Percentiles rank a stretch among this genome's conserved stretches.
Evolutionary conservation across 108 stramenopile species (phyloP).

Genomic region (Cyclotella baltica): DNA sequence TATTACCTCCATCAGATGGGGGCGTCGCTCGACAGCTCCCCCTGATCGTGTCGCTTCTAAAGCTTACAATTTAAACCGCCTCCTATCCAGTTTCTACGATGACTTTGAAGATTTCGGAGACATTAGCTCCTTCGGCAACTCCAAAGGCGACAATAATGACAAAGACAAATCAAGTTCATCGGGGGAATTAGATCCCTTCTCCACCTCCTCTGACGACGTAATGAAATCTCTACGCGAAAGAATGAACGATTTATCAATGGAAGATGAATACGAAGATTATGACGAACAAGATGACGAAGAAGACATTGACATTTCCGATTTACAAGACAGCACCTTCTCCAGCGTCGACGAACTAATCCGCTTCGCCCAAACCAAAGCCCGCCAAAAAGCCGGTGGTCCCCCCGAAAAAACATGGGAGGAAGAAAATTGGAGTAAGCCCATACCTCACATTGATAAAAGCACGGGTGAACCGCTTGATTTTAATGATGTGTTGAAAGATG

Average conservation of each 20-base stretch:
- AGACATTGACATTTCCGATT: constrained; percentile 38
- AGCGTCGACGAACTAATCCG: constrained; percentile 69
- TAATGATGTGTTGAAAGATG: constrained; percentile 54
- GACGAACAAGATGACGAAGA: constrained; percentile 54
- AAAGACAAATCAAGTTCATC: not conserved
- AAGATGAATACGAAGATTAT: constrained; percentile 56
- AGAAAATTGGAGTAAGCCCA: constrained; percentile 66
- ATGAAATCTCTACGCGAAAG: constrained; percentile 53
- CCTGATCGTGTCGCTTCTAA: not conserved
- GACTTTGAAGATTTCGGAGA: constrained; percentile 72
- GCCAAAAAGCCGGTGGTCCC: constrained; percentile 23
- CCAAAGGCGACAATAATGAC: not conserved
- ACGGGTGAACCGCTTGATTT: constrained; percentile 42
- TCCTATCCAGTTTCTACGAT: constrained; percentile 48
- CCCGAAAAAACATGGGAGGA: constrained; percentile 43
- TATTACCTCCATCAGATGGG: too few species aligned
- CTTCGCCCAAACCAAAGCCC: constrained; percentile 64
- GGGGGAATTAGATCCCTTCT: not conserved
- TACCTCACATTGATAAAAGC: constrained; percentile 36
- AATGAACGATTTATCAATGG: constrained; percentile 32
- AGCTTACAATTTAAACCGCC: not conserved
- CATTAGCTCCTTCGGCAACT: constrained; percentile 27
- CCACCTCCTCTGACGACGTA: constrained; percentile 55
- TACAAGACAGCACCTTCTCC: constrained; percentile 46
- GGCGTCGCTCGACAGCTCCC: too few species aligned